Percentiles rank a stretch among this genome's conserved stretches.
Conservation (phyloP, 2,329 filamentous ascomycete species). For the Ophiostoma ulmi region DNA sequence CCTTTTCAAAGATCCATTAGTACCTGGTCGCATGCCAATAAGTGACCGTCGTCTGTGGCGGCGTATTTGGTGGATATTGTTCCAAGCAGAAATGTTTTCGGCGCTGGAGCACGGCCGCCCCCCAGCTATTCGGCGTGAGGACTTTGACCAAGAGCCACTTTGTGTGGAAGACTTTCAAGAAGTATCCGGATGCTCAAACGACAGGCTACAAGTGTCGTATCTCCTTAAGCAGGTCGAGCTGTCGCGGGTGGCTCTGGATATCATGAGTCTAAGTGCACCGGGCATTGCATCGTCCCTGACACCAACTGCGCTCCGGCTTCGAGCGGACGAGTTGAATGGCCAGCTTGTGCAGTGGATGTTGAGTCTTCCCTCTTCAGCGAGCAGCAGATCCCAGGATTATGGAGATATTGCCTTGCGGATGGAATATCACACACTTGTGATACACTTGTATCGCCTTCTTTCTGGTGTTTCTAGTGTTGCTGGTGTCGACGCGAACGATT, state of each 20-base stretch:
- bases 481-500: not conserved
- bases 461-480: not conserved
- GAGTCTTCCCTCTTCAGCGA: not conserved
- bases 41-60: slow-evolving; percentile 23
- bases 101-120: slow-evolving; percentile 45
- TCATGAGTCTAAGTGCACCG: slow-evolving; percentile 14
- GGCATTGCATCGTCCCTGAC: not conserved
- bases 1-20: slow-evolving; percentile 23
- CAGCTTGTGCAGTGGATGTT: slow-evolving; percentile 23
- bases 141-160: slow-evolving; percentile 46
- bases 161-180: slow-evolving; percentile 40
- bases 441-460: slow-evolving; percentile 20
- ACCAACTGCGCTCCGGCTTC: not conserved
- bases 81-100: slow-evolving; percentile 38
- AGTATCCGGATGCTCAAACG: slow-evolving; percentile 3
- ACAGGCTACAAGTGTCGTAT: not conserved
- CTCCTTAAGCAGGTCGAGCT: slow-evolving; percentile 16
- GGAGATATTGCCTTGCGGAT: slow-evolving; percentile 18
- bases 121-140: slow-evolving; percentile 47
- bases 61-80: slow-evolving; percentile 40
- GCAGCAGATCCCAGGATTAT: slow-evolving; percentile 2
- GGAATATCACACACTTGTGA: slow-evolving; percentile 22
- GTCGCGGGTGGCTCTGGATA: slow-evolving; percentile 18
- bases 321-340: slow-evolving; percentile 14
- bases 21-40: slow-evolving; percentile 20